Conservation (phyloP, 345 rosid species). For the Eucalyptus polyanthemos region DNA sequence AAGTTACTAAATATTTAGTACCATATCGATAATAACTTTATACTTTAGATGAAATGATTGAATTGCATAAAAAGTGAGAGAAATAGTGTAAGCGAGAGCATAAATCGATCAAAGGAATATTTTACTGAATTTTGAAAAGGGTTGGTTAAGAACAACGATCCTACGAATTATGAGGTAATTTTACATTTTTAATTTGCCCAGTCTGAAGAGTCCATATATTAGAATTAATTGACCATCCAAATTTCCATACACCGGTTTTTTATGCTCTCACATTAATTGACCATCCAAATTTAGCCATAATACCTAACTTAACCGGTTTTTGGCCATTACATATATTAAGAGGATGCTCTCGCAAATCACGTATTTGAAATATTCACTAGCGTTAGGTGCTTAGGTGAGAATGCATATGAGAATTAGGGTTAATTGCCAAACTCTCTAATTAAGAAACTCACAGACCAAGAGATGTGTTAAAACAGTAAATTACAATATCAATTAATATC, state of each 20-base stretch:
- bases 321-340: too few species aligned
- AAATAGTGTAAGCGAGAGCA: neutral
- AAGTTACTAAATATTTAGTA: neutral
- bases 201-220: neutral
- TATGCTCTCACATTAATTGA: too few species aligned
- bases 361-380: too few species aligned
- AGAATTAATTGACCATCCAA: neutral
- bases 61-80: neutral
- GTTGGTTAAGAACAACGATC: neutral
- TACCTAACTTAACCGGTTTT: neutral
- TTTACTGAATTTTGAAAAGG: neutral
- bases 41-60: neutral
- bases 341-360: too few species aligned
- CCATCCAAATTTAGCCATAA: neutral
- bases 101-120: neutral
- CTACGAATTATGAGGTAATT: neutral
- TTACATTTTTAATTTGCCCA: too few species aligned
- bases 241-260: too few species aligned
- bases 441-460: neutral
- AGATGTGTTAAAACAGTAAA: too few species aligned
- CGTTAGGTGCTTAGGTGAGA: too few species aligned
- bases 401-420: too few species aligned
- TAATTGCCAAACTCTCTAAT: neutral
- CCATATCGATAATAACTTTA: too few species aligned
- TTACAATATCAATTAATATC: too few species aligned